Percentiles rank a stretch among this genome's conserved stretches.
These are phyloP conservation scores for Panellus pusillus DNA, from an alignment of 768 basidiomycete genomes.

Conservation along the genomic window DNA sequence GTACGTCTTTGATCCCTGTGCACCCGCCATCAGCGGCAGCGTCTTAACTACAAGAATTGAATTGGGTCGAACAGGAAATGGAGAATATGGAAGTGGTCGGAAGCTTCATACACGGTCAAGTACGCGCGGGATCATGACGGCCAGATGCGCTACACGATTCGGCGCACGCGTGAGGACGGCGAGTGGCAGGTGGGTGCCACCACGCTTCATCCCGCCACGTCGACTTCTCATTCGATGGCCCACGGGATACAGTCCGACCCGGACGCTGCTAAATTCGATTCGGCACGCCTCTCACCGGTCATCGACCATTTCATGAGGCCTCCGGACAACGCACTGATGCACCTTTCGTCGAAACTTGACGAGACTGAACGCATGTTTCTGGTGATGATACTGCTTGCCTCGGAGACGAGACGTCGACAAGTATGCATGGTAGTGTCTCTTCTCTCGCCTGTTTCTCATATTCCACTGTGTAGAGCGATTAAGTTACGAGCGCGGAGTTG, in stretches of 20 bases:
- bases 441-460: no score
- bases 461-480: no score
- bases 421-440: no score
- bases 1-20: not conserved
- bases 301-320: not conserved
- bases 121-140: not conserved
- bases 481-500: no score
- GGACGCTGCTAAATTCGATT: not conserved
- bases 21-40: no score
- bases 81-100: constrained; percentile 1
- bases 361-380: not conserved
- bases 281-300: not conserved
- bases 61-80: not conserved
- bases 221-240: no score
- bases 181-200: not conserved
- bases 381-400: not conserved
- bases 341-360: not conserved
- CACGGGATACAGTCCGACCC: not conserved
- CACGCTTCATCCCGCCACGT: no score
- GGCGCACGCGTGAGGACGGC: not conserved
- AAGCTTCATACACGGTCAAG: not conserved
- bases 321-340: not conserved
- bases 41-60: no score
- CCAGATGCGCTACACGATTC: not conserved
- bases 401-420: not conserved